Base-by-base conservation (phyloP, 495 filamentous ascomycete species). In the Podospora fimiseda region DNA sequence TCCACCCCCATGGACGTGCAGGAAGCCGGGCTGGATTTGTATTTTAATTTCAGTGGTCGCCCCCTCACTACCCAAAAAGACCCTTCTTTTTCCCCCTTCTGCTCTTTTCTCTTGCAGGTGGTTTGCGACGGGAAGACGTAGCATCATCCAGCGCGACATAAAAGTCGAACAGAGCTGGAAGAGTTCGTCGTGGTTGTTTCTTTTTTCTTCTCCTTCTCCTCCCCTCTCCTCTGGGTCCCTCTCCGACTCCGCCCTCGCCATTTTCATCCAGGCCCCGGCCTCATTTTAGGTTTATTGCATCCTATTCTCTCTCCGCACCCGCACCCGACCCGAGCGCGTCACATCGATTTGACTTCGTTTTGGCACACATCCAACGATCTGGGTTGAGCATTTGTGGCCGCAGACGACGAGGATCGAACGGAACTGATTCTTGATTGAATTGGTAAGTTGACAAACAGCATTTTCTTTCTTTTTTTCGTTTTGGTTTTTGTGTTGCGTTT, bases 51-150 rank as follows among this genome's bases (percentile, higher is more conserved):
- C 46, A 40, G 15, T 51, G 42, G 8, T 30, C 38, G 21, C 47
- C 55, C 55, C 56, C 50, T 58, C 56, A 58, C 51, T 51, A 54
- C 56, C 56, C 53, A 58, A 45, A 40, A 42, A 47, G 46, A 40
- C 41, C 45, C 40, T 40, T 20, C 24, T 53, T 52, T 50, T 44
- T 16, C 50, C 41, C 46, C 39, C 36, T 42, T 24, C 37, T 23
- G 27, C 45, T 40, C 37, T 40, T 24, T 43, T 47, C 39, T 47
- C 37, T 36, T 47, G 14, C 43, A 44, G 30, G 41, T 36, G 50
- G 43, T 47, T 23, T 45, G 57, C 51, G 53, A 53, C 50, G 49
- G 44, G 45, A 52, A 47, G 43, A 56, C 43, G 50, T 16, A 52
- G 23, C 46, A 44, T 44, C 24, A 48, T 43, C 13, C 27, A 36